Evolutionary conservation across 495 filamentous ascomycete species (phyloP).

Genomic region (Aspergillus kassunensis): DNA sequence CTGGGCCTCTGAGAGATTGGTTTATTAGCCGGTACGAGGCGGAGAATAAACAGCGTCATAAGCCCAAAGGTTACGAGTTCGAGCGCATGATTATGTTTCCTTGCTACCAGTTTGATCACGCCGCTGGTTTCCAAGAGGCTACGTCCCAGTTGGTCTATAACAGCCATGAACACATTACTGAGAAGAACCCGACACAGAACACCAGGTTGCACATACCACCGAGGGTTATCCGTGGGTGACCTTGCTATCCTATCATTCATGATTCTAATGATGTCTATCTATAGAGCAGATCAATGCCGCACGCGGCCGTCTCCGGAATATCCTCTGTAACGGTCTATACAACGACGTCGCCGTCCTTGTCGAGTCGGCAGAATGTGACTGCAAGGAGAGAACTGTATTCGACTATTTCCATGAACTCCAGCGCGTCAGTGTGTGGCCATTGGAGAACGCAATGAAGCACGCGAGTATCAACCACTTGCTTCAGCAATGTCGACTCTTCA

Average conservation of each 20-base stretch:
- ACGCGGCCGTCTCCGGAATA: not conserved
- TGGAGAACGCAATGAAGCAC: not conserved
- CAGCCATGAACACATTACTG: not conserved
- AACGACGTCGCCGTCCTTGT: not conserved
- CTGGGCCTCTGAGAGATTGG: not conserved
- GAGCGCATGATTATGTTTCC: not conserved
- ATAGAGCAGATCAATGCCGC: conserved; percentile 7
- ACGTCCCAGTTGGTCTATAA: not conserved
- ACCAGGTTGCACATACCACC: not conserved
- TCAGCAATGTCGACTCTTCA: too few species aligned
- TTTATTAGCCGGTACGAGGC: not conserved
- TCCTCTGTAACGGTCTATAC: conserved; percentile 3
- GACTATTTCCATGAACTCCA: not conserved
- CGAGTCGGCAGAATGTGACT: not conserved
- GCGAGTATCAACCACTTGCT: not conserved
- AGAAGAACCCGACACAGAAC: not conserved
- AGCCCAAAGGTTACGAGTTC: not conserved
- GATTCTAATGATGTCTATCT: not conserved
- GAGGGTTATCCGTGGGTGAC: conserved; percentile 1
- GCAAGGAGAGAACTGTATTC: not conserved
- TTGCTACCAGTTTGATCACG: not conserved
- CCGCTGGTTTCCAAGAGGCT: not conserved
- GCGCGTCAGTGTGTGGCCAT: not conserved
- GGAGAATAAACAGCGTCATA: not conserved
- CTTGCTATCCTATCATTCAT: not conserved